Evolutionary conservation across 2,329 filamentous ascomycete species (phyloP).

Genomic region (Diaporthe ampelina): DNA sequence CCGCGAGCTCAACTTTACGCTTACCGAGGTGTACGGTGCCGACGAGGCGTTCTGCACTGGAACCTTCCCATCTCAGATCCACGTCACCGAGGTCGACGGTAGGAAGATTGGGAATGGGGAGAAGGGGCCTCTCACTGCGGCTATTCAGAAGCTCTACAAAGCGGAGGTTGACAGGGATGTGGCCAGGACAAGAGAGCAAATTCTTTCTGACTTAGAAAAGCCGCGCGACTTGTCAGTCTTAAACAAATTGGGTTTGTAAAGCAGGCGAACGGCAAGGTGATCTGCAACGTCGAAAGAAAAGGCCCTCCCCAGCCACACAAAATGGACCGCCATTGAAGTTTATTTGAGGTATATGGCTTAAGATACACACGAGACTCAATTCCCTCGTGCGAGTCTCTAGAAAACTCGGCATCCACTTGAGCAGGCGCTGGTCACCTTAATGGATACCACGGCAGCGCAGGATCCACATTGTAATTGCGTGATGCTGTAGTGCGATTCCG

Average conservation of each 20-base stretch:
- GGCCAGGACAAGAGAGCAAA: neutral
- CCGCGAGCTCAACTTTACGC: neutral
- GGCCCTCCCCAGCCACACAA: neutral
- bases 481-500: neutral
- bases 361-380: neutral
- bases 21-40: slow-evolving; percentile 2
- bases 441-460: neutral
- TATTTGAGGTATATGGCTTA: neutral
- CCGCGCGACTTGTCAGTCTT: neutral
- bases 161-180: neutral
- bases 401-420: neutral
- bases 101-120: neutral
- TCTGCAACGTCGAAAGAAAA: neutral
- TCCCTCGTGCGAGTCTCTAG: neutral
- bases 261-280: neutral
- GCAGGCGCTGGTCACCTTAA: neutral
- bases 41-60: slow-evolving; percentile 11
- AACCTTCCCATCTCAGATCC: neutral
- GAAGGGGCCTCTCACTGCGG: neutral
- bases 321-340: neutral
- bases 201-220: neutral
- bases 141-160: neutral
- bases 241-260: neutral
- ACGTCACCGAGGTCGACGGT: slow-evolving; percentile 1
- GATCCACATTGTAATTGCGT: neutral